A percentile compares a stretch with the other conserved stretches of the same genome.
phyloP scores from a whole-genome alignment of 2,329 filamentous ascomycete genomes.

The Fusarium solani-melongenae region DNA sequence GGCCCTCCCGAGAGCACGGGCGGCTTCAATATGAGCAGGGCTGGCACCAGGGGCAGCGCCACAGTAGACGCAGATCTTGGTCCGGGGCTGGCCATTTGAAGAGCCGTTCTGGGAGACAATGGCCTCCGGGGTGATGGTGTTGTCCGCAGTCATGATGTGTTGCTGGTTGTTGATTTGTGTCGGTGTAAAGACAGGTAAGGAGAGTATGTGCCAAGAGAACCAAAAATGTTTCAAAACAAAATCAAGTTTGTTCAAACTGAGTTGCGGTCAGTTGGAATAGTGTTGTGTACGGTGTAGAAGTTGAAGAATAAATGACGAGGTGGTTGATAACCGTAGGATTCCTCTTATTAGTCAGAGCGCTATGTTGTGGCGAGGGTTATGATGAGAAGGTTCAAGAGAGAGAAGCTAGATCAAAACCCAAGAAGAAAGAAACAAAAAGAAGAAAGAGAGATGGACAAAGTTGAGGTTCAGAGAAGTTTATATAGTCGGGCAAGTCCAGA shows the following conservation, averaged over 20 bases:
- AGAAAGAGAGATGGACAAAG: background rate
- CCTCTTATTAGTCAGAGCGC: conserved; percentile 4
- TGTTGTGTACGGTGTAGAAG: background rate
- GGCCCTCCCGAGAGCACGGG: conserved; percentile 76
- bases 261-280: background rate
- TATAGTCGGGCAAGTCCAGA: conserved; percentile 20
- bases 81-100: conserved; percentile 50
- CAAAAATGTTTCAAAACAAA: background rate
- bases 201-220: background rate
- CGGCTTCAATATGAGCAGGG: conserved; percentile 80
- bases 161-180: background rate
- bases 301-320: conserved; percentile 11
- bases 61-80: conserved; percentile 94
- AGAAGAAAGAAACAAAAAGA: conserved; percentile 5
- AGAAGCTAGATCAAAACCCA: conserved; percentile 7
- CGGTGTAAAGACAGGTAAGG: background rate
- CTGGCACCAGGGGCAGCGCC: conserved; percentile 81
- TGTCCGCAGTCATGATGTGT: conserved; percentile 45
- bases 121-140: conserved; percentile 24
- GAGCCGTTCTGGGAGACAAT: conserved; percentile 38
- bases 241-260: background rate
- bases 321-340: conserved; percentile 2
- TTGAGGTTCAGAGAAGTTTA: conserved; percentile 12
- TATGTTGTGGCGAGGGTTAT: conserved; percentile 17
- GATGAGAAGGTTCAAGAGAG: conserved; percentile 17